Conservation (phyloP, 2,329 filamentous ascomycete species). For the Atkinsonella texensis region DNA sequence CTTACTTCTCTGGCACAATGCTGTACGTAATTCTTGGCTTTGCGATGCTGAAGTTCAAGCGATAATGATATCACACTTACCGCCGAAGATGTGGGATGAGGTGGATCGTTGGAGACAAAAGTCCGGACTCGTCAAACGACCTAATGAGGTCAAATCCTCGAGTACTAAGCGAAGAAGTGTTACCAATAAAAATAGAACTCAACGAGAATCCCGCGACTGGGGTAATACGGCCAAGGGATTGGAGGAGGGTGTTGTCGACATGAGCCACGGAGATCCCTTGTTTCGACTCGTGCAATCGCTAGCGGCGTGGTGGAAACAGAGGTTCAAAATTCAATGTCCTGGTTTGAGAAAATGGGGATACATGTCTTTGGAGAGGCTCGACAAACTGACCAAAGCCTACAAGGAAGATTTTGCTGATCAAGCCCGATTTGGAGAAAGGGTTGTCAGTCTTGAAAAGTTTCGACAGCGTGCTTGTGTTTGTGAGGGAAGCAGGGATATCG, state of each 20-base stretch:
- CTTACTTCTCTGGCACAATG: constrained; percentile 79
- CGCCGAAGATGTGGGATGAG: constrained; percentile 56
- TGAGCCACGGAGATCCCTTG: constrained; percentile 74
- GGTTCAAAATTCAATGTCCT: constrained; percentile 65
- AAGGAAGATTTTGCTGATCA: constrained; percentile 49
- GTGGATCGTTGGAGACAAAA: constrained; percentile 60
- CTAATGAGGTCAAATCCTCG: constrained; percentile 13
- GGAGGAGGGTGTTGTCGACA: constrained; percentile 59
- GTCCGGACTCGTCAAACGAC: constrained; percentile 47
- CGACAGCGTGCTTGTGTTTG: constrained; percentile 55
- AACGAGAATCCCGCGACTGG: constrained; percentile 50
- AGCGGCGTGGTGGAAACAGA: constrained; percentile 78
- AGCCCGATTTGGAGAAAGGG: constrained; percentile 62
- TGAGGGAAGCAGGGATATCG: constrained; percentile 74
- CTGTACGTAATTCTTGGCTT: constrained; percentile 71
- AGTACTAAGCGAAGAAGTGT: constrained; percentile 16
- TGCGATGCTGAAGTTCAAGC: constrained; percentile 66
- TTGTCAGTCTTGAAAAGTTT: constrained; percentile 56
- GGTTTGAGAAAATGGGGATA: constrained; percentile 86
- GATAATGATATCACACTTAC: constrained; percentile 62
- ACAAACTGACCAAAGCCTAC: constrained; percentile 62
- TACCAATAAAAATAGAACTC: constrained; percentile 12
- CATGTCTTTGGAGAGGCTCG: constrained; percentile 61
- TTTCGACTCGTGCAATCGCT: constrained; percentile 64
- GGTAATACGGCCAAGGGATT: constrained; percentile 53